These are phyloP conservation scores for Eimeria falciformis DNA, from an alignment of 169 alveolate genomes.

Conservation along the genomic window DNA sequence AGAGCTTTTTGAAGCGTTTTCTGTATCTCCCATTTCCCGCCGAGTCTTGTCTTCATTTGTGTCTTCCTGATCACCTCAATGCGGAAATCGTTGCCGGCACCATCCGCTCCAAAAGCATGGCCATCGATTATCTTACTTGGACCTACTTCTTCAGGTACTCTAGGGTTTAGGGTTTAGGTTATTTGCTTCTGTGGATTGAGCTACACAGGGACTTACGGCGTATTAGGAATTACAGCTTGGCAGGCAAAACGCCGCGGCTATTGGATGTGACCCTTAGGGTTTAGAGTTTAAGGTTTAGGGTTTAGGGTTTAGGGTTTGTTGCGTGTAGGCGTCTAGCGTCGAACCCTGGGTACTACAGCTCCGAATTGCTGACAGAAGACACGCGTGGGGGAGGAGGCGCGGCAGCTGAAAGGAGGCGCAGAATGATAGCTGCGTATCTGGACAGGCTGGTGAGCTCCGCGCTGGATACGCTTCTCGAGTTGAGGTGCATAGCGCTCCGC, in stretches of 20 bases:
- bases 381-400: neutral
- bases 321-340: slow-evolving; percentile 75
- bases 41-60: slow-evolving; percentile 94
- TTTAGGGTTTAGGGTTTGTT: neutral
- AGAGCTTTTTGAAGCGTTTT: slow-evolving; percentile 97
- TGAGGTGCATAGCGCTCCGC: slow-evolving; percentile 59
- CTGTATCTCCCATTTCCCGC: slow-evolving; percentile 99
- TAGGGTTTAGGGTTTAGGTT: neutral
- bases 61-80: slow-evolving; percentile 96
- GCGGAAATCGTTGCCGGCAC: slow-evolving; percentile 98
- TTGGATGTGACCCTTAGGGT: neutral
- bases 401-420: slow-evolving; percentile 11
- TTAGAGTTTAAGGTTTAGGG: neutral
- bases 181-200: neutral
- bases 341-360: slow-evolving; percentile 81
- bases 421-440: slow-evolving; percentile 70
- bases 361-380: slow-evolving; percentile 44
- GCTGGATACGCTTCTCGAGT: slow-evolving; percentile 63
- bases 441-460: slow-evolving; percentile 74
- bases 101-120: slow-evolving; percentile 86
- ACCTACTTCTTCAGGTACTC: slow-evolving; percentile 88
- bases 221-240: neutral
- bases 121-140: slow-evolving; percentile 88
- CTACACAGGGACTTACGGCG: neutral
- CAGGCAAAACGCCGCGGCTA: neutral